phyloP scores from a whole-genome alignment of 805 yeast species.

The Wickerhamiella kurtzmanii region DNA sequence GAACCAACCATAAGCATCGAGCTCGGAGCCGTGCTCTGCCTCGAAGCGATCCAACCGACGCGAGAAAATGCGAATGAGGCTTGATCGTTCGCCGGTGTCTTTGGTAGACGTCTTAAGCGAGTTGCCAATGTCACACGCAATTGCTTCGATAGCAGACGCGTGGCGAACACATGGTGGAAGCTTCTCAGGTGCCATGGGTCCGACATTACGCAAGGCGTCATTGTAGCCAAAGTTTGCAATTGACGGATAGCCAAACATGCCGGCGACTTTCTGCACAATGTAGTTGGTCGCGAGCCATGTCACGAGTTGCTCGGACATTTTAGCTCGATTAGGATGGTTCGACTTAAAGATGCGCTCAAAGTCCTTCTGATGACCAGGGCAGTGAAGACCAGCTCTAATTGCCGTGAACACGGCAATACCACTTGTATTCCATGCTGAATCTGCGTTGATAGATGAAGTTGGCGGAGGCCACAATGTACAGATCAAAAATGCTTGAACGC shows the following conservation, averaged over 20 bases:
- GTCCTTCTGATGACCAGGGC: conserved; percentile 49
- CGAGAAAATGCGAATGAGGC: conserved; percentile 56
- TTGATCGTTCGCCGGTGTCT: conserved; percentile 56
- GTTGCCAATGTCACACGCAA: conserved; percentile 73
- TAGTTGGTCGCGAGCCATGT: conserved; percentile 94
- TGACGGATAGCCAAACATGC: conserved; percentile 90
- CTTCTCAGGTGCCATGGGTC: background rate
- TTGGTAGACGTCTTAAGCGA: conserved; percentile 58
- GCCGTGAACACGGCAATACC: conserved; percentile 92
- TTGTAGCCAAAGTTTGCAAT: conserved; percentile 67
- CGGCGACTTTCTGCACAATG: conserved; percentile 79
- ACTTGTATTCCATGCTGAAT: conserved; percentile 88
- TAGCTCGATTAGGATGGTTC: conserved; percentile 21
- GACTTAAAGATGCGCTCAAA: conserved; percentile 35
- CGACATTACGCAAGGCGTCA: conserved; percentile 38
- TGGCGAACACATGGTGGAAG: conserved; percentile 52
- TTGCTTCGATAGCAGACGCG: conserved; percentile 70
- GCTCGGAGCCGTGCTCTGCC: conserved; percentile 30
- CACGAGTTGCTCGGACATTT: conserved; percentile 53
- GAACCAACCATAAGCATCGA: conserved; percentile 60
- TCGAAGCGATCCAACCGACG: conserved; percentile 70
- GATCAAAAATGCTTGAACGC: conserved; percentile 82
- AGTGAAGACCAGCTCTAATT: conserved; percentile 77
- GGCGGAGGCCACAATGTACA: conserved; percentile 94
- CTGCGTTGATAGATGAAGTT: conserved; percentile 87